Conservation (phyloP, 352 stramenopile species). For the Globisporangium spinosum region DNA sequence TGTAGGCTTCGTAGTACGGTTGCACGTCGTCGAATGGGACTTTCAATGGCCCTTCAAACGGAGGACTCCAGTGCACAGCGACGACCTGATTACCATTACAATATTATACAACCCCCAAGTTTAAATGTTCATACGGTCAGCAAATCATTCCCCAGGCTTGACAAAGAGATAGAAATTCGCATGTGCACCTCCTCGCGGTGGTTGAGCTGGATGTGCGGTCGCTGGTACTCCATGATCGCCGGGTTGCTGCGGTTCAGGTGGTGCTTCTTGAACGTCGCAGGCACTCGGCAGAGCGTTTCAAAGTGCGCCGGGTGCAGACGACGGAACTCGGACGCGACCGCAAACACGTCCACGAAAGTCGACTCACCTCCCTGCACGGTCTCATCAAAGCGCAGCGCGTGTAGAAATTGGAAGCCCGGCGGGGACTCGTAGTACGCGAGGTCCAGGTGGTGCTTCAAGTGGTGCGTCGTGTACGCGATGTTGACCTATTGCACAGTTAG, state of each 20-base stretch:
- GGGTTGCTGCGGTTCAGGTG: constrained; percentile 86
- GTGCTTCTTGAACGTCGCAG: constrained; percentile 93
- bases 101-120: not conserved
- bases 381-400: constrained; percentile 87
- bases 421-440: constrained; percentile 96
- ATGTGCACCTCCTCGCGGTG: constrained; percentile 61
- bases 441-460: constrained; percentile 92
- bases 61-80: constrained; percentile 91
- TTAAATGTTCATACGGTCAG: not conserved
- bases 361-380: constrained; percentile 82
- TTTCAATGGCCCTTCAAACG: constrained; percentile 91
- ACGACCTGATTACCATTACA: constrained; percentile 47
- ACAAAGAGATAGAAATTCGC: not conserved
- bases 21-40: constrained; percentile 70
- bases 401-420: constrained; percentile 93
- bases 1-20: constrained; percentile 83
- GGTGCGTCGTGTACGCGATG: constrained; percentile 91
- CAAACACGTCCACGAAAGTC: constrained; percentile 85
- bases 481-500: constrained; percentile 67
- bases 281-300: constrained; percentile 72
- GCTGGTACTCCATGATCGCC: constrained; percentile 91
- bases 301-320: constrained; percentile 64
- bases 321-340: constrained; percentile 66
- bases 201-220: constrained; percentile 91
- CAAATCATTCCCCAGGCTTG: not conserved